A percentile compares a stretch with the other conserved stretches of the same genome.
phyloP scores from a whole-genome alignment of 2,329 filamentous ascomycete genomes.

The Hymenotorrendiella dingleyae region DNA sequence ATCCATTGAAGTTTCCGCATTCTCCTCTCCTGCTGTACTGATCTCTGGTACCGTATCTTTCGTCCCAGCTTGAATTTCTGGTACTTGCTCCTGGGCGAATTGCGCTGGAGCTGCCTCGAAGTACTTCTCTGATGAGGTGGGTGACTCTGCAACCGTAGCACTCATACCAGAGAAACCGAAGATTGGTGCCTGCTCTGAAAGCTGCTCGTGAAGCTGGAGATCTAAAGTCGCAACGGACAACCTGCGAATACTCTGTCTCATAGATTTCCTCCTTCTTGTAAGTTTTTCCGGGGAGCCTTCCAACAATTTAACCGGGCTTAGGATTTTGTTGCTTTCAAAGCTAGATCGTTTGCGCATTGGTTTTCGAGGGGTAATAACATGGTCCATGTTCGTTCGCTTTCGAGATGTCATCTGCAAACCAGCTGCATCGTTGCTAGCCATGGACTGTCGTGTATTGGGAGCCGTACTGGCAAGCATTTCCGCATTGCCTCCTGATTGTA shows the following conservation, averaged over 20 bases:
- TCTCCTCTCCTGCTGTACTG: too few species aligned
- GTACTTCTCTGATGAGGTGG: too few species aligned
- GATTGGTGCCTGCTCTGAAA: too few species aligned
- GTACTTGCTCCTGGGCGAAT: too few species aligned
- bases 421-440: constrained; percentile 5
- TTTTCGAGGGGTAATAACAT: constrained; percentile 30
- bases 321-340: neutral
- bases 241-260: constrained; percentile 18
- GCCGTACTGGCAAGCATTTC: neutral
- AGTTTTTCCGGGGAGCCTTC: constrained; percentile 4
- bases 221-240: constrained; percentile 5
- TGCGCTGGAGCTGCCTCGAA: too few species aligned
- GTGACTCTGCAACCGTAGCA: too few species aligned
- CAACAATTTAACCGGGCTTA: constrained; percentile 6
- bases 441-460: constrained; percentile 4
- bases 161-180: too few species aligned
- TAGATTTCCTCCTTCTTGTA: constrained; percentile 19
- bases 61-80: too few species aligned
- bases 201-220: constrained; percentile 1
- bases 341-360: constrained; percentile 13
- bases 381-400: constrained; percentile 30
- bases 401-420: constrained; percentile 23
- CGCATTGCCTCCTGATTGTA: neutral
- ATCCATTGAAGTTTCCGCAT: too few species aligned
- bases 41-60: too few species aligned